Base-by-base conservation (phyloP, 208 protist genomes). In the Wallacemonas collosoma region DNA sequence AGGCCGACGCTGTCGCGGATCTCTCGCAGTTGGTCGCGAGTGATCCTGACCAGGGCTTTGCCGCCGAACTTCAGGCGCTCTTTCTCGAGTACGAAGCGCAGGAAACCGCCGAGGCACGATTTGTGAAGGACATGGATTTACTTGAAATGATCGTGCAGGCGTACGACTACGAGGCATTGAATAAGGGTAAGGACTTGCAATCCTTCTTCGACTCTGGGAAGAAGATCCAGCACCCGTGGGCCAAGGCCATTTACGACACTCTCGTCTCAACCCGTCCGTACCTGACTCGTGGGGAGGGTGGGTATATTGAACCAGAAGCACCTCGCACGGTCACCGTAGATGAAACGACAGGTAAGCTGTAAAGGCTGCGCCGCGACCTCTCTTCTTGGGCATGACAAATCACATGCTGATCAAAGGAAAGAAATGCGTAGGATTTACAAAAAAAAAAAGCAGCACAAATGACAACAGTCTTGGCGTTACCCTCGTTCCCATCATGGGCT, bases 131-230 rank as follows among this genome's bases (percentile, higher is more conserved):
- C 73, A 94, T 97, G 83, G 95, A 98, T 70, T 68, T 94, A 57
- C 80, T 98, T 35, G 95, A 98, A 71, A 98, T 98, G 95, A 81
- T 97, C 40, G 79, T 94, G 45, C 95, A 98, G 82, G 95, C 93
- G 36, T 85, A 93, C 61, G 68, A 79, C 41, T 98, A 98, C 77
- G 95, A 98, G 79, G 41, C 41, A 39, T 40, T 73, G 48, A 56
- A 93, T 65, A 88, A 83, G 1, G 88, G 81, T 39, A 94, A 88
- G 44, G 78, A 96, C 68, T 72, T 98, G 5, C 71, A 72, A 73
- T 77, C 71, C 36, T 98, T 98, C 75, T 97, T 91, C 64, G 54
- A 51, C 26, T 92, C 88, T 2, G 90, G 89, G 0, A 72, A 82
- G 35, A 81, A 82, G 44, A 93, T 98, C 38, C 36, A 82, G 43